A percentile compares a stretch with the other conserved stretches of the same genome.
Evolutionary conservation across 495 filamentous ascomycete species (phyloP).

Genomic region (Podospora fimiseda): DNA sequence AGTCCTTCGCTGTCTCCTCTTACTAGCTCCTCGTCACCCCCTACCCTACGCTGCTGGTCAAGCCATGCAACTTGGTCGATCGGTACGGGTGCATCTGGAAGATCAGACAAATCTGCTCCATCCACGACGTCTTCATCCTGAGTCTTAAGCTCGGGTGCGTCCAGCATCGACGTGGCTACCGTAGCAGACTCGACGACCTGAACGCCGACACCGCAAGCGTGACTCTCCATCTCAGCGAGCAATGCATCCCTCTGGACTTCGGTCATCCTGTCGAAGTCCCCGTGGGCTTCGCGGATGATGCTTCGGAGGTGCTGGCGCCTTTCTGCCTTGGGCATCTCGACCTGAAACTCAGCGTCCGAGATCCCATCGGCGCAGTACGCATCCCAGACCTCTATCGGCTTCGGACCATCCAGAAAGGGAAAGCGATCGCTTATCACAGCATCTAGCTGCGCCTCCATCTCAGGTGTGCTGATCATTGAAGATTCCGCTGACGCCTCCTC

Average conservation of each 20-base stretch:
- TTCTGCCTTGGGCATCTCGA: too few relatives aligned
- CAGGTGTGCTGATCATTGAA: not conserved
- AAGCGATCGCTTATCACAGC: too few relatives aligned
- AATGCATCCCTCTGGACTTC: too few relatives aligned
- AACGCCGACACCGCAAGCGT: not conserved
- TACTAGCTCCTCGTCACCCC: not conserved
- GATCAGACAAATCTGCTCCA: not conserved
- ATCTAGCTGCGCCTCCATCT: not conserved
- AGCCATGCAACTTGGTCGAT: not conserved
- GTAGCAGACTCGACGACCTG: not conserved
- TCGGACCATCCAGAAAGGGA: too few relatives aligned
- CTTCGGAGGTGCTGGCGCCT: too few relatives aligned
- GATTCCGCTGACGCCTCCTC: not conserved
- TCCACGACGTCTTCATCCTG: not conserved
- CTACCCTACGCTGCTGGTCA: not conserved
- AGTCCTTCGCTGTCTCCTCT: not conserved
- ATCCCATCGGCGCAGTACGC: too few relatives aligned
- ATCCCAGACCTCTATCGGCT: too few relatives aligned
- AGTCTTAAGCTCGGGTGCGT: not conserved
- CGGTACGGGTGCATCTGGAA: not conserved
- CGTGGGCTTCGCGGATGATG: too few relatives aligned
- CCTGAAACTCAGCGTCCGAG: too few relatives aligned
- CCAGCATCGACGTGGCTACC: not conserved
- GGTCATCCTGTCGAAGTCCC: too few relatives aligned
- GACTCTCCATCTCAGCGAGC: too few relatives aligned